phyloP scores from a whole-genome alignment of 2,329 filamentous ascomycete species.

The Colletotrichum lindemuthianum region DNA sequence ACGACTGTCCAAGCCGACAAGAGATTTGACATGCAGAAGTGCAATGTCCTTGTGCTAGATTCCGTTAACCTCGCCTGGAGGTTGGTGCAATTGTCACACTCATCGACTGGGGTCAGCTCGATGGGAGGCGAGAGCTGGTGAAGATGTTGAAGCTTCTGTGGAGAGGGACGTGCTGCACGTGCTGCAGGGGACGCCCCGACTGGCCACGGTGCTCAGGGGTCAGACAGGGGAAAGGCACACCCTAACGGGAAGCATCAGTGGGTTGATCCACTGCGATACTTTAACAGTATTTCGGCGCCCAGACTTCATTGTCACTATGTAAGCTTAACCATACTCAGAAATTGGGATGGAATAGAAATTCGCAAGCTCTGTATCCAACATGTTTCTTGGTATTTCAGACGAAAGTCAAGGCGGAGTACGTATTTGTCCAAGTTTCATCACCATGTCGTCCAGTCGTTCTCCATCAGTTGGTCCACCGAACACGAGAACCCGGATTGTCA shows the following conservation, averaged over 20 bases:
- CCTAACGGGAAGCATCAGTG: background rate
- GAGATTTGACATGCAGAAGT: background rate
- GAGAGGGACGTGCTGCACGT: constrained; percentile 31
- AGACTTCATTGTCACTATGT: background rate
- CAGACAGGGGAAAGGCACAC: constrained; percentile 9
- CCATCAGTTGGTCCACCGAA: no score
- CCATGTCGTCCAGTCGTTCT: no score
- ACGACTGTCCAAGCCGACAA: background rate
- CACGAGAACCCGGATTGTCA: no score
- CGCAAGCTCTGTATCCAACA: no score
- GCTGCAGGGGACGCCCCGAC: constrained; percentile 31
- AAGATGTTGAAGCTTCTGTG: constrained; percentile 22
- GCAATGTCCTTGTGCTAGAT: background rate
- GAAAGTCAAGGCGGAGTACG: no score
- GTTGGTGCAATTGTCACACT: background rate
- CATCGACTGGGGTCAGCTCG: background rate
- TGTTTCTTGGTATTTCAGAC: no score
- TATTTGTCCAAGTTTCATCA: no score
- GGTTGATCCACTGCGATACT: background rate
- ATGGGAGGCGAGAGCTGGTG: constrained; percentile 3
- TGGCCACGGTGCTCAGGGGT: constrained; percentile 28
- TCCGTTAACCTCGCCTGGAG: constrained; percentile 12
- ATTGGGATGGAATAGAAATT: no score
- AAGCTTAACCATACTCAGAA: no score
- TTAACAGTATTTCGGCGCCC: constrained; percentile 13